Conservation (phyloP, 345 rosid species). For the Murraya paniculata region DNA sequence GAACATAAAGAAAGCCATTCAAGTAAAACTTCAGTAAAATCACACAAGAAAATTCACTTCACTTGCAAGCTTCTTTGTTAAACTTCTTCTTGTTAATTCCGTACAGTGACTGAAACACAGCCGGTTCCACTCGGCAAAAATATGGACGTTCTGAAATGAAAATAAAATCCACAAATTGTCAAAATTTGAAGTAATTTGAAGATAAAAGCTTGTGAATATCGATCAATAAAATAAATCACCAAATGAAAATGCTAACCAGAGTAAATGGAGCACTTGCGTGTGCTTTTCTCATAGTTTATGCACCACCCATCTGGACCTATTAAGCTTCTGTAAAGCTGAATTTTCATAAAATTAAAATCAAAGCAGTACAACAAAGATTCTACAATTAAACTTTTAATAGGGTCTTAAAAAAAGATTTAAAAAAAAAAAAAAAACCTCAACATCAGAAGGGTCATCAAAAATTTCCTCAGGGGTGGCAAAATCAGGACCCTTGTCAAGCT, state of each 20-base stretch:
- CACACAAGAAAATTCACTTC: constrained; percentile 5
- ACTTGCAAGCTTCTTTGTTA: constrained; percentile 72
- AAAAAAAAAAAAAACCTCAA: constrained; percentile 39
- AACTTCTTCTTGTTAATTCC: constrained; percentile 62
- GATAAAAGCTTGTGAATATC: not conserved
- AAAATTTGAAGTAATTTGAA: not conserved
- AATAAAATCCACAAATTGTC: not conserved
- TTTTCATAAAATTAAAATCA: not conserved
- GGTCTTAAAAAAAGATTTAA: too few species aligned
- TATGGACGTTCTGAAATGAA: constrained; percentile 64
- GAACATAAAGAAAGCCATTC: not conserved
- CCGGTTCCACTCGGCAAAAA: constrained; percentile 77
- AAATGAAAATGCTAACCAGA: constrained; percentile 33
- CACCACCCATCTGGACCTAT: constrained; percentile 89
- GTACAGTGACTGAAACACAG: constrained; percentile 48
- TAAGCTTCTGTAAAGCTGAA: constrained; percentile 63
- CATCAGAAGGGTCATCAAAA: constrained; percentile 51
- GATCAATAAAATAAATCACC: not conserved
- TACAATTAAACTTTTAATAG: not conserved
- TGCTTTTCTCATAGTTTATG: constrained; percentile 58
- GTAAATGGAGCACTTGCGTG: constrained; percentile 88
- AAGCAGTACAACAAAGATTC: not conserved
- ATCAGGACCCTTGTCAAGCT: constrained; percentile 73
- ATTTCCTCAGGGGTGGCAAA: constrained; percentile 79
- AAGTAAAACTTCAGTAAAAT: not conserved